Percentiles rank a stretch among this genome's conserved stretches.
Conservation (phyloP, 768 basidiomycete species). For the Rhizopogon vesiculosus region DNA sequence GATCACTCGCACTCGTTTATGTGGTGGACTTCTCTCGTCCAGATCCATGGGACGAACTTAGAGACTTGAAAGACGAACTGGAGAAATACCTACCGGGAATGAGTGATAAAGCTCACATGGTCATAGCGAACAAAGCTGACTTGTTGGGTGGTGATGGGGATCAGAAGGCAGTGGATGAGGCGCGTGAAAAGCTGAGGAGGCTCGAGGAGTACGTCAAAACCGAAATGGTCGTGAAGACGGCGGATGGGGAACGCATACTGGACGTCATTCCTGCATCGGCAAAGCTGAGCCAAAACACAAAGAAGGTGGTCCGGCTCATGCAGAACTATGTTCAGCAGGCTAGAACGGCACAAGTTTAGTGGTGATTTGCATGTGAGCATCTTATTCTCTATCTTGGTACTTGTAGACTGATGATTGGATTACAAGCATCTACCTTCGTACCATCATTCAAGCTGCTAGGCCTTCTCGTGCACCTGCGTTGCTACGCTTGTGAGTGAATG, state of each 20-base stretch:
- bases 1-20: slow-evolving; percentile 85
- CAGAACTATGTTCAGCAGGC: slow-evolving; percentile 59
- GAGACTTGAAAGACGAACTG: slow-evolving; percentile 72
- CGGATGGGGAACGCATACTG: slow-evolving; percentile 26
- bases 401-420: background rate
- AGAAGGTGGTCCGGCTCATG: slow-evolving; percentile 64
- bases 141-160: slow-evolving; percentile 51
- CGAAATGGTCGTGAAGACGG: slow-evolving; percentile 35
- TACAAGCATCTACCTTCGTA: background rate
- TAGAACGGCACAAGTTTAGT: slow-evolving; percentile 10
- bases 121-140: slow-evolving; percentile 96
- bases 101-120: slow-evolving; percentile 70
- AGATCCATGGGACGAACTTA: slow-evolving; percentile 74
- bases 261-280: slow-evolving; percentile 83
- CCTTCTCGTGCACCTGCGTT: background rate
- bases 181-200: slow-evolving; percentile 48
- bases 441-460: background rate
- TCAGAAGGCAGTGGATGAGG: slow-evolving; percentile 43
- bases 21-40: slow-evolving; percentile 83
- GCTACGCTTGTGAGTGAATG: background rate
- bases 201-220: slow-evolving; percentile 53
- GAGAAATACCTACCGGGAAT: slow-evolving; percentile 79
- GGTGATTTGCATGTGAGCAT: background rate
- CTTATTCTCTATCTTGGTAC: no score
- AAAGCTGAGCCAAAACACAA: slow-evolving; percentile 81